Evolutionary conservation across 2,329 filamentous ascomycete species (phyloP), one percentile per base, ranked within the genome.

Genomic region (Hypoxylon sp.): DNA sequence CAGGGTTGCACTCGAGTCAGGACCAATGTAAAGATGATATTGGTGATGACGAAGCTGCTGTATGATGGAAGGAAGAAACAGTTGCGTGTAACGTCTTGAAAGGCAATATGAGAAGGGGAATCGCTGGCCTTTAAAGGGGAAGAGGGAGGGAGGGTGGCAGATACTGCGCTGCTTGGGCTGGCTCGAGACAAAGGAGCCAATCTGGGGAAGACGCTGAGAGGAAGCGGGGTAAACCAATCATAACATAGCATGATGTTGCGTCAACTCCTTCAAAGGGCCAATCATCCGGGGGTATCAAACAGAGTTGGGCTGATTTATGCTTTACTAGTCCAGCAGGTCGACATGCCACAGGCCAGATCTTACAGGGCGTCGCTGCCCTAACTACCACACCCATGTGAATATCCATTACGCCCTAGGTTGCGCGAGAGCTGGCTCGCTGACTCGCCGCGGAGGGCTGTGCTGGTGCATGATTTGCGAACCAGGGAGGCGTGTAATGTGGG

Each of bases 191-290:
- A 44, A 13, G 17, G 44, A 19, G 35, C 29, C 59, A 64, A 42
- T 73, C 70, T 65, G 72, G 70, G 70, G 67, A 60, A 55, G 67
- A 62, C 51, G 47, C 59, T 55, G 68, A 65, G 32, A 72, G 66
- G 73, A 74, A 76, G 76, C 76, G 76, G 75, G 76, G 75, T 77
- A 75, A 54, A 15, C 74, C 74, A 76, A 76, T 77, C 57, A 62
- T 17, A 72, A 62, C 46, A 48, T 62, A 56, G 52, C 17, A 62
- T 66, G 53, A 35, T 68, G 72, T 71, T 67, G 65, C 72, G 75
- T 74, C 68, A 65, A 66, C 29, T 5, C 32, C 51, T 27, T 32
- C 37, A 42, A 60, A 62, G 64, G 44, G 52, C 76, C 76, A 77
- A 77, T 75, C 76, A 75, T 74, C 62, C 52, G 64, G 70, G 67